A percentile compares a stretch with the other conserved stretches of the same genome.
phyloP scores from a whole-genome alignment of 2,329 filamentous ascomycete species.

The Colletotrichum sp. region DNA sequence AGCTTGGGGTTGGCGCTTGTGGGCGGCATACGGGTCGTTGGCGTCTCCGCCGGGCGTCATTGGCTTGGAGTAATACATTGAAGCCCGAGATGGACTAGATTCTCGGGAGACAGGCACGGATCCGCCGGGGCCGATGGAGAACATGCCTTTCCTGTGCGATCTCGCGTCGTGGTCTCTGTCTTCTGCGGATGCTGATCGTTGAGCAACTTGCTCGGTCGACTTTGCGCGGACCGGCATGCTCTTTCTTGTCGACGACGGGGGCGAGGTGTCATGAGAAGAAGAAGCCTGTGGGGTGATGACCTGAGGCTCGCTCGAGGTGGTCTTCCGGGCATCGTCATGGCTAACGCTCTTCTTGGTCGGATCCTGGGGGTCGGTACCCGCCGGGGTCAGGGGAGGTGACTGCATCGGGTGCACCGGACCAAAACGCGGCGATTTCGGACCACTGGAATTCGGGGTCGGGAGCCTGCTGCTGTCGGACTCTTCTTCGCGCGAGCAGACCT shows the following conservation, averaged over 20 bases:
- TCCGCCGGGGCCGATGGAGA: slow-evolving; percentile 52
- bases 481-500: slow-evolving; percentile 68
- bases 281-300: slow-evolving; percentile 75
- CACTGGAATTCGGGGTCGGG: slow-evolving; percentile 69
- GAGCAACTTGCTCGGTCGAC: slow-evolving; percentile 47
- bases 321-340: slow-evolving; percentile 33
- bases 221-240: slow-evolving; percentile 46
- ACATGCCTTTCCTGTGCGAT: slow-evolving; percentile 60
- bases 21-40: slow-evolving; percentile 88
- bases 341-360: slow-evolving; percentile 33
- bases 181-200: slow-evolving; percentile 45
- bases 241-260: slow-evolving; percentile 45
- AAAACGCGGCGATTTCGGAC: slow-evolving; percentile 68
- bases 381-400: slow-evolving; percentile 88
- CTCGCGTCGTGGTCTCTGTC: slow-evolving; percentile 35
- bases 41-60: slow-evolving; percentile 80
- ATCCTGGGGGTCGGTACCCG: slow-evolving; percentile 66
- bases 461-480: slow-evolving; percentile 68
- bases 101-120: slow-evolving; percentile 66
- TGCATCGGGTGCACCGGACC: slow-evolving; percentile 78
- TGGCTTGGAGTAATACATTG: slow-evolving; percentile 72
- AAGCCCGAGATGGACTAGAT: slow-evolving; percentile 68
- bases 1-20: slow-evolving; percentile 74
- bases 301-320: slow-evolving; percentile 41
- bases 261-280: slow-evolving; percentile 56